Evolutionary conservation across 2,329 filamentous ascomycete genomes (phyloP), one percentile per base, ranked within the genome.

Genomic region (Fusarium sp.): DNA sequence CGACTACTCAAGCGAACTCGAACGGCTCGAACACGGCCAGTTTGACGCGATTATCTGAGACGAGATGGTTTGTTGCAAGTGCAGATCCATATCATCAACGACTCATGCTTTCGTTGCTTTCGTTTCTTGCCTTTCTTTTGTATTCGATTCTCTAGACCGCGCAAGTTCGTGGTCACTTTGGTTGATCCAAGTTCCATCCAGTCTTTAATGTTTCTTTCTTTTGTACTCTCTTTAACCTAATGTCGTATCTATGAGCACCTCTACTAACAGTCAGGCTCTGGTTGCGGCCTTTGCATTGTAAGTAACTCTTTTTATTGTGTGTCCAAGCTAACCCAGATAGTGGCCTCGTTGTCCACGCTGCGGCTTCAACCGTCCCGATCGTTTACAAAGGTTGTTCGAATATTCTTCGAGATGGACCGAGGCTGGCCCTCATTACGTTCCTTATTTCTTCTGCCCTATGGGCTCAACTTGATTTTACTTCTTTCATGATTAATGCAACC

Each of bases 371-470:
- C 60, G 81, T 86, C 73, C 82, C 87, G 80, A 82, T 88, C 75
- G 81, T 85, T 70, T 83, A 85, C 71, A 87, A 83, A 78, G 85
- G 85, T 74, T 83, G 88, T 83, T 83, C 84, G 69, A 81, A 85
- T 45, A 81, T 89, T 69, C 84, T 88, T 79, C 85, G 87, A 81
- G 88, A 90, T 83, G 87, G 88, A 83, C 85, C 87, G 88, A 90
- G 89, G 89, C 89, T 91, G 88, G 88, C 86, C 88, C 89, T 91
- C 88, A 82, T 87, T 78, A 81, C 83, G 74, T 90, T 90, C 79
- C 84, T 90, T 77, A 70, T 85, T 30, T 83, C 85, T 67, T 84
- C 87, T 34, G 84, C 85, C 73, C 82, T 89, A 58, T 91, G 89
- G 89, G 88, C 88, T 56, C 81, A 87, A 45, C 79, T 85, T 70